These are phyloP conservation scores for Cornus kousa DNA, from an alignment of 148 eudicot genomes.

Conservation along the genomic window DNA sequence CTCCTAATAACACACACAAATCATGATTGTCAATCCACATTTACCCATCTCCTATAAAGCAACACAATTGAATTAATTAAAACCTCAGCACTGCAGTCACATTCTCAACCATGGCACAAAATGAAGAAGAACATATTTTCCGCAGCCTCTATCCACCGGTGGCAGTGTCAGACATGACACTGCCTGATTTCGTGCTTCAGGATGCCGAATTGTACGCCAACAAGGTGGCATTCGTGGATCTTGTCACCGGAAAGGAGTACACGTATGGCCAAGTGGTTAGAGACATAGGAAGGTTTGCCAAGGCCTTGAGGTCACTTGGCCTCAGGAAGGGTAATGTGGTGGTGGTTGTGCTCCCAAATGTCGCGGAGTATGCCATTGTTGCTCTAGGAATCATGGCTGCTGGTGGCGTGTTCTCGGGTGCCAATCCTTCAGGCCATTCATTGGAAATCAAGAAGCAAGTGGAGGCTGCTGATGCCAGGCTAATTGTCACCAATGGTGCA, in stretches of 20 bases:
- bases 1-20: constrained; percentile 2
- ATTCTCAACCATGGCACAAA: constrained; percentile 7
- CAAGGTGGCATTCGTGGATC: constrained; percentile 85
- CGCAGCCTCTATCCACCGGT: constrained; percentile 57
- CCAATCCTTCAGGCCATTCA: constrained; percentile 60
- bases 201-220: constrained; percentile 52
- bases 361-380: constrained; percentile 75
- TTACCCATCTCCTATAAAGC: constrained; percentile 6
- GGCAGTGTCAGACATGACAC: constrained; percentile 49
- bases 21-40: constrained; percentile 1
- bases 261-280: constrained; percentile 62
- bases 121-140: constrained; percentile 64
- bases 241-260: constrained; percentile 51
- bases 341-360: constrained; percentile 80
- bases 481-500: constrained; percentile 67
- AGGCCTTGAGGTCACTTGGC: constrained; percentile 89
- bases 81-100: constrained; percentile 22
- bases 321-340: constrained; percentile 78
- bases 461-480: constrained; percentile 80
- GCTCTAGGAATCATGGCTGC: constrained; percentile 94
- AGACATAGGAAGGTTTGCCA: constrained; percentile 73
- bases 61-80: not conserved
- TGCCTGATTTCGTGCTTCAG: constrained; percentile 85
- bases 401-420: constrained; percentile 89
- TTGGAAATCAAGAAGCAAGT: constrained; percentile 82